Conservation (phyloP, 148 eudicot species). For the Cornus suecica region DNA sequence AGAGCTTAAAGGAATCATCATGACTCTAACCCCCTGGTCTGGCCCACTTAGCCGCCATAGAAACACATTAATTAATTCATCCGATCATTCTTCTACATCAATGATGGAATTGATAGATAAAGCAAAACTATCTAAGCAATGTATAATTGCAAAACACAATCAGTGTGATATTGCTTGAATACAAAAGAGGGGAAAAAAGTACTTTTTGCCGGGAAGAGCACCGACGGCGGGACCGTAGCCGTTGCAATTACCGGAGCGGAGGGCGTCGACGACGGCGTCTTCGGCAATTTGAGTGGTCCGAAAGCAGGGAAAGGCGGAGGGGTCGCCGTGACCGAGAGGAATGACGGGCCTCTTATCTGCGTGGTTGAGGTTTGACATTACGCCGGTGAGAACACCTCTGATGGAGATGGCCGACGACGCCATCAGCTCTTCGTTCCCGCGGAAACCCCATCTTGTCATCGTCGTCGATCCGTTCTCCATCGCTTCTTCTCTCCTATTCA, state of each 20-base stretch:
- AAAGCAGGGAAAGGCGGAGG: slow-evolving; percentile 36
- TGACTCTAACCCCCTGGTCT: too few relatives aligned
- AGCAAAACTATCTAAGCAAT: too few relatives aligned
- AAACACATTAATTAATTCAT: too few relatives aligned
- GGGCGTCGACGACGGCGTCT: slow-evolving; percentile 34
- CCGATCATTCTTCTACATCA: too few relatives aligned
- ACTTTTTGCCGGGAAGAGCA: slow-evolving; percentile 32
- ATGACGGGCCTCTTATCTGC: slow-evolving; percentile 18
- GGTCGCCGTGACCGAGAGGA: slow-evolving; percentile 40
- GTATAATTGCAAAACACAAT: too few relatives aligned
- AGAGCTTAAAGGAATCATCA: too few relatives aligned
- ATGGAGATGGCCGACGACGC: slow-evolving; percentile 22
- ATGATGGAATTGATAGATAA: too few relatives aligned
- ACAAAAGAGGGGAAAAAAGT: not conserved
- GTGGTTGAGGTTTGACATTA: slow-evolving; percentile 17
- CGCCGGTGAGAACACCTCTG: slow-evolving; percentile 22
- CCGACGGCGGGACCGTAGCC: slow-evolving; percentile 35
- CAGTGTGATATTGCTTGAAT: too few relatives aligned
- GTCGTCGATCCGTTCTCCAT: slow-evolving; percentile 28
- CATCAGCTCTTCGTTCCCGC: slow-evolving; percentile 11
- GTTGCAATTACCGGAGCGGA: slow-evolving; percentile 36
- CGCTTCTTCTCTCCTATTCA: not conserved
- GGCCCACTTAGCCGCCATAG: too few relatives aligned
- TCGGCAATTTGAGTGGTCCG: slow-evolving; percentile 30
- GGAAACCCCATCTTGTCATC: slow-evolving; percentile 36